phyloP scores from a whole-genome alignment of 306 rosid species.

The Pyrus betulifolia region DNA sequence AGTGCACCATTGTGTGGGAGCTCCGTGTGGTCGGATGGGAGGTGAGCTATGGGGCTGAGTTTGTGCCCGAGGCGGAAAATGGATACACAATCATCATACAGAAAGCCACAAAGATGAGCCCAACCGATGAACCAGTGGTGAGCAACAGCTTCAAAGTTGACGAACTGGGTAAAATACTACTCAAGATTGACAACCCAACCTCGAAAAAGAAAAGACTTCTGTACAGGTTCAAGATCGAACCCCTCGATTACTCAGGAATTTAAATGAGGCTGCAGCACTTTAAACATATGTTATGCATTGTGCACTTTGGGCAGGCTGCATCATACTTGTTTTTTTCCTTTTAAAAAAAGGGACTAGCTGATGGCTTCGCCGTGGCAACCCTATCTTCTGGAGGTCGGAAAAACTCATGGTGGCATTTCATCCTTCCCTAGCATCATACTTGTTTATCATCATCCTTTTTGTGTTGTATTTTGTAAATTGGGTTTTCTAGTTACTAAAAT shows the following conservation, averaged over 20 bases:
- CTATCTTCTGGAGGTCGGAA: no score
- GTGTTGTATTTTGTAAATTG: constrained; percentile 35
- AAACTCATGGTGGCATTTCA: no score
- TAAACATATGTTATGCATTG: not conserved
- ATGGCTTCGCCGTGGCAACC: no score
- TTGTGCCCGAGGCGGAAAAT: constrained; percentile 60
- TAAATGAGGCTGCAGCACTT: not conserved
- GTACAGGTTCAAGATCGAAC: constrained; percentile 89
- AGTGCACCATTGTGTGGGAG: constrained; percentile 87
- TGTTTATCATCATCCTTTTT: constrained; percentile 17
- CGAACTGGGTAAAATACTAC: constrained; percentile 78
- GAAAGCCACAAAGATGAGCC: constrained; percentile 63
- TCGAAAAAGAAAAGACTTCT: constrained; percentile 73
- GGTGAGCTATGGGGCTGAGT: constrained; percentile 76
- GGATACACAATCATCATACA: constrained; percentile 62
- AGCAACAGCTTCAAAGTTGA: constrained; percentile 57
- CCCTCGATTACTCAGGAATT: constrained; percentile 37
- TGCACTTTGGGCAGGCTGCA: constrained; percentile 4
- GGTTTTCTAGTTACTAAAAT: not conserved
- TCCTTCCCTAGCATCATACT: constrained; percentile 4
- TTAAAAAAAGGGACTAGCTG: no score
- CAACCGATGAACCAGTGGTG: constrained; percentile 72
- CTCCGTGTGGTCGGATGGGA: constrained; percentile 97
- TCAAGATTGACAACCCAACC: constrained; percentile 77
- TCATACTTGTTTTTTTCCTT: constrained; percentile 4